Percentiles rank a stretch among this genome's conserved stretches.
These are phyloP conservation scores for Alternaria solani DNA, from an alignment of 2,329 filamentous ascomycete genomes.

Conservation along the genomic window DNA sequence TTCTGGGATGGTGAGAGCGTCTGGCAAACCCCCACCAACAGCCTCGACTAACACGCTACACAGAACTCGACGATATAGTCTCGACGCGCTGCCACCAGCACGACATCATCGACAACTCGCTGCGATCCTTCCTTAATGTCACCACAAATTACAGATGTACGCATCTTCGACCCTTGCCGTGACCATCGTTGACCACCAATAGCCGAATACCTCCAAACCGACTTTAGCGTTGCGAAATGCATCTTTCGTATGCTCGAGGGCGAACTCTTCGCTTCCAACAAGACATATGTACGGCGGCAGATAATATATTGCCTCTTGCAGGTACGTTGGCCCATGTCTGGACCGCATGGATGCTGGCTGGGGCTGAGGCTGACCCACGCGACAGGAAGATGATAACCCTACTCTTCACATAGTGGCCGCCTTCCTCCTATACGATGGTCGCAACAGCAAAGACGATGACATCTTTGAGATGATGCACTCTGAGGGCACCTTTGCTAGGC, in stretches of 20 bases:
- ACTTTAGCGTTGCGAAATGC: slow-evolving; percentile 82
- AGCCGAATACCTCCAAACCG: slow-evolving; percentile 76
- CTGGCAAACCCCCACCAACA: slow-evolving; percentile 36
- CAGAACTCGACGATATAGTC: slow-evolving; percentile 74
- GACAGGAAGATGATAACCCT: slow-evolving; percentile 82
- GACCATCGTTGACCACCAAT: slow-evolving; percentile 33
- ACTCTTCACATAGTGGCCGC: slow-evolving; percentile 84
- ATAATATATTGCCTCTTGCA: slow-evolving; percentile 88
- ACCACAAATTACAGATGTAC: slow-evolving; percentile 75
- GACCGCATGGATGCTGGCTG: background rate
- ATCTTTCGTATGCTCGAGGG: slow-evolving; percentile 80
- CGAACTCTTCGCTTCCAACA: slow-evolving; percentile 74
- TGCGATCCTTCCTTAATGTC: slow-evolving; percentile 84
- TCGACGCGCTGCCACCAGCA: slow-evolving; percentile 66
- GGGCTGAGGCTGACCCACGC: slow-evolving; percentile 21
- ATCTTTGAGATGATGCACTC: slow-evolving; percentile 88
- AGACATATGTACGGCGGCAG: slow-evolving; percentile 88
- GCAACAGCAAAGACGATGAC: slow-evolving; percentile 74
- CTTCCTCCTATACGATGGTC: slow-evolving; percentile 87
- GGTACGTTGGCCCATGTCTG: slow-evolving; percentile 51
- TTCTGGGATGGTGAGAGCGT: slow-evolving; percentile 81
- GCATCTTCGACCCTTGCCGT: slow-evolving; percentile 8
- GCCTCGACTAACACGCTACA: slow-evolving; percentile 30
- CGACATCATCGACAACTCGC: slow-evolving; percentile 79
- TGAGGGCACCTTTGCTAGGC: slow-evolving; percentile 81